Base-by-base conservation (phyloP, 176 grass and related monocot genomes). In the Thalia dealbata region DNA sequence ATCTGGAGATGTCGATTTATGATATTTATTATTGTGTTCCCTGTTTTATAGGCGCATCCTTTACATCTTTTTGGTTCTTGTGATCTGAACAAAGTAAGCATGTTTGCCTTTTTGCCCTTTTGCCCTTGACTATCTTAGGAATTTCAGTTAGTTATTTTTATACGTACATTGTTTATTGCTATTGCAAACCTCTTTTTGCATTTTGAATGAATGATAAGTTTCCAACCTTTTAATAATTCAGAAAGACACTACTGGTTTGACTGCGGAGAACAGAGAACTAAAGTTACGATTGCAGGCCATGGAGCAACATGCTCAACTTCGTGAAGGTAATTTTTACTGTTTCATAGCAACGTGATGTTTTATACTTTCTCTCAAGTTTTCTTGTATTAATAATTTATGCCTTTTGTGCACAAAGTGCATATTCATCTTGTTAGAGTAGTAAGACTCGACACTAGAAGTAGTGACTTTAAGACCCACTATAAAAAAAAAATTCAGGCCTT, bases 301-400 rank as follows among this genome's bases (percentile, higher is more conserved):
- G 95, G 90, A 95, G 82, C 87, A 99, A 71, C 95, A 99, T 71
- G 87, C 95, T 61, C 89, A 95, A 81, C 95, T 99, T 76, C 83
- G 95, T 83, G 88, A 99, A 72, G 95, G 95, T 99, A 89, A 62
- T 69, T 73, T 21, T 13, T 70, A 35, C 10, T 32, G 4, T 26
- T 29, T 72, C 11, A 54, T 21, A 30, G 23, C 52, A 14, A 2
- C 7, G 14, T n/a, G 48, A 0, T 54, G 21, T 10, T 19, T n/a
- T 10, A 54, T 26, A 52, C 7, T 29, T 19, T 21, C 11, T 30
- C 25, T 0, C 25, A 16, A 14, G 7, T 64, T 64, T n/a, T 52
- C 51, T n/a, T 58, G 16, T 21, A 6, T 58, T 6, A n/a, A 58
- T 5, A 15, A 4, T 58, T n/a, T 2, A 7, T 3, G 19, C 5